Evolutionary conservation across 306 rosid species (phyloP).

Genomic region (Erythrophleum fordii): DNA sequence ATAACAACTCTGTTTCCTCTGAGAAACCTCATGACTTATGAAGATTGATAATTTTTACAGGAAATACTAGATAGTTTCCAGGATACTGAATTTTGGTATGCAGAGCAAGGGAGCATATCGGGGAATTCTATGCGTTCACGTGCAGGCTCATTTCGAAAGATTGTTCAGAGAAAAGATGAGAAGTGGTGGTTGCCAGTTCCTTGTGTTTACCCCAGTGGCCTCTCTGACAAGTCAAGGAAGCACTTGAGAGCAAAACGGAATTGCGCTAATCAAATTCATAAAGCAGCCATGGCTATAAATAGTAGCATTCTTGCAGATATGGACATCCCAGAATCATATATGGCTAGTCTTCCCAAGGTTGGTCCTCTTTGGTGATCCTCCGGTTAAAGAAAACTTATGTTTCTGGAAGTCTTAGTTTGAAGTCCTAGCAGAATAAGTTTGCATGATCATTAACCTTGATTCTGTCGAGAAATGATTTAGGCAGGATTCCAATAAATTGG

Average conservation of each 20-base stretch:
- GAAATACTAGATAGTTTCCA: slow-evolving; percentile 83
- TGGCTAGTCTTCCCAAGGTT: slow-evolving; percentile 91
- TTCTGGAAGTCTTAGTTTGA: slow-evolving; percentile 13
- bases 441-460: not conserved
- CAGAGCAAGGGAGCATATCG: slow-evolving; percentile 83
- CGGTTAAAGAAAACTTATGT: not conserved
- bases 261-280: slow-evolving; percentile 86
- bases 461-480: not conserved
- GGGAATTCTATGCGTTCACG: slow-evolving; percentile 57
- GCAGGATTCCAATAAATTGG: not conserved
- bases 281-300: slow-evolving; percentile 97
- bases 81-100: slow-evolving; percentile 89
- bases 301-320: slow-evolving; percentile 87
- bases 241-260: slow-evolving; percentile 77
- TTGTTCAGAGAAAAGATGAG: slow-evolving; percentile 79
- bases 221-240: slow-evolving; percentile 73
- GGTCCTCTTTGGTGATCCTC: slow-evolving; percentile 30
- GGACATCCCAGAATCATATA: slow-evolving; percentile 83
- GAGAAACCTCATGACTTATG: slow-evolving; percentile 19
- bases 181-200: slow-evolving; percentile 99
- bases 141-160: slow-evolving; percentile 77
- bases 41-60: slow-evolving; percentile 44
- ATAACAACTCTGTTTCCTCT: slow-evolving; percentile 3
- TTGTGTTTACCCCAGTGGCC: slow-evolving; percentile 73
- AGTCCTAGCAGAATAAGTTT: slow-evolving; percentile 12